Evolutionary conservation across 768 basidiomycete genomes (phyloP), one percentile per base, ranked within the genome.

Genomic region (Lentinus tigrinus): DNA sequence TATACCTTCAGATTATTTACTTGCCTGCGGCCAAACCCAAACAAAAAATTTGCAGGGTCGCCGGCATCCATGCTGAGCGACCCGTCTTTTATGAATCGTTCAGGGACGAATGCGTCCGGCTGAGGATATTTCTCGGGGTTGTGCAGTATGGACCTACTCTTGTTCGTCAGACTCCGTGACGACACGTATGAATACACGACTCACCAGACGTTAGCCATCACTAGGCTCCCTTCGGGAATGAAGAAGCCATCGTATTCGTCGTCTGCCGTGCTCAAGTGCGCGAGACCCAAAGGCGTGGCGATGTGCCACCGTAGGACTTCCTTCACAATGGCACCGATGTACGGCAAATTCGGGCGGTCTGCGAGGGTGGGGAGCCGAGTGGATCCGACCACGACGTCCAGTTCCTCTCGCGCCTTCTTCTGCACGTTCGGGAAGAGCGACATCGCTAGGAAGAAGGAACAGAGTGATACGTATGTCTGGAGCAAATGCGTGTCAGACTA

Each of bases 91-190:
- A 80, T 47, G 64, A 79, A 83, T 19, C 82, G 72, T 24, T 79
- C 77, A 0, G 83, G 83, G 39, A 78, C 73, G 64, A 85, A 84
- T 17, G 58, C 63, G 7, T 71, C 63, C 0, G 83, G 83, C 11
- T 81, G 70, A 1, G 77, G 78, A 63, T 75, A 84, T n/a, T 63
- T 64, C 37, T 65, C 39, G 3, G 77, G 78, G 61, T 84, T 77
- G 44, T 79, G 81, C n/a, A 82, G 72, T 47, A 84, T 81, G 1
- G 74, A 73, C 80, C 83, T 83, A 24, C 38, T 40, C 39, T 21
- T 11, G 31, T 3, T 11, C 31, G 11, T 31, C 31, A 11, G 39
- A 40, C 9, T 6, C 14, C 10, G 17, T 16, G 17, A 6, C 39
- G 39, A 17, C 16, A 40, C 7, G 39, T 17, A 16, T 5, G 14